Evolutionary conservation across 352 stramenopile genomes (phyloP).

Genomic region (Proteromonas lacertae): DNA sequence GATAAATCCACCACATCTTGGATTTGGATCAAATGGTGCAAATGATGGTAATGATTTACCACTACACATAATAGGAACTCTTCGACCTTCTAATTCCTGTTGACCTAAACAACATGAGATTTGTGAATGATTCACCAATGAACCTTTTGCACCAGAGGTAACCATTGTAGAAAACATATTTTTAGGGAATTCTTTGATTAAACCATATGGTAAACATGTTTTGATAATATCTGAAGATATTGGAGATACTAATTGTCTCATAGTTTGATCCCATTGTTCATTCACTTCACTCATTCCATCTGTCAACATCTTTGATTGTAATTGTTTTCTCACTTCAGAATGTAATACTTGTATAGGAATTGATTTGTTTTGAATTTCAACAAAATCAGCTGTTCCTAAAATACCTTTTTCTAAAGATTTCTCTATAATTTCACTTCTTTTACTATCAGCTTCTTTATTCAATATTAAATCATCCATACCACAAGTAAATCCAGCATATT

Average conservation of each 20-base stretch:
- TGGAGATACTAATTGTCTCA: background rate
- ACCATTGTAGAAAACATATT: slow-evolving; percentile 99
- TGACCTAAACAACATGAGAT: slow-evolving; percentile 93
- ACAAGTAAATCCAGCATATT: slow-evolving; percentile 90
- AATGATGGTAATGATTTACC: slow-evolving; percentile 92
- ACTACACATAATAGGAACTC: slow-evolving; percentile 83
- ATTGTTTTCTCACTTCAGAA: too few species aligned
- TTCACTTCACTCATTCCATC: background rate
- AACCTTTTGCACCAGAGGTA: slow-evolving; percentile 91
- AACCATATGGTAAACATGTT: slow-evolving; percentile 74
- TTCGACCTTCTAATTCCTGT: slow-evolving; percentile 86
- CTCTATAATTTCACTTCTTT: slow-evolving; percentile 27
- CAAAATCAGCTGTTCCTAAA: background rate
- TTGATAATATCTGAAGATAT: slow-evolving; percentile 83
- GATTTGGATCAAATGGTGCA: slow-evolving; percentile 75
- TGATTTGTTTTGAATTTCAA: too few species aligned
- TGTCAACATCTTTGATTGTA: too few species aligned
- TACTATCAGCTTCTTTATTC: slow-evolving; percentile 51
- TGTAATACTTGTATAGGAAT: too few species aligned
- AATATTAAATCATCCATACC: slow-evolving; percentile 91
- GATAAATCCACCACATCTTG: slow-evolving; percentile 90
- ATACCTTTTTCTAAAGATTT: background rate
- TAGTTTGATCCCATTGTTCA: background rate
- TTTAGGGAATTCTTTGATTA: slow-evolving; percentile 79
- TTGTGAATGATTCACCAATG: slow-evolving; percentile 96